phyloP scores from a whole-genome alignment of 345 rosid species.

The Citrus australasica region DNA sequence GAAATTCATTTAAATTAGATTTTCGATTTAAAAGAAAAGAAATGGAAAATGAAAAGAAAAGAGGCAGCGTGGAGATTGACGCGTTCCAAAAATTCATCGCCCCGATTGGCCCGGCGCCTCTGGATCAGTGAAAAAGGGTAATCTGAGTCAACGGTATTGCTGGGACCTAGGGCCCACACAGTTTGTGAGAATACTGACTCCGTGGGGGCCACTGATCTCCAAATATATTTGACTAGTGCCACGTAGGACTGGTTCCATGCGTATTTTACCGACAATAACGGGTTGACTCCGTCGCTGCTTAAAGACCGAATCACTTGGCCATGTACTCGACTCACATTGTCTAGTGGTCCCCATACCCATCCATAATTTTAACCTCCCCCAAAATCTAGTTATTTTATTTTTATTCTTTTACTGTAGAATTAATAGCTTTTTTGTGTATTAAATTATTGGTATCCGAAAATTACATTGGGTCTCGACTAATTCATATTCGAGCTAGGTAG shows the following conservation, averaged over 20 bases:
- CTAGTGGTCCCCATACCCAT: background rate
- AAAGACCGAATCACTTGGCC: conserved; percentile 23
- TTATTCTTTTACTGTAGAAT: background rate
- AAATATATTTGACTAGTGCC: background rate
- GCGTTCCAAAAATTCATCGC: conserved; percentile 33
- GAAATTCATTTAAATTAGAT: no score
- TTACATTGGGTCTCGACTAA: fast-evolving
- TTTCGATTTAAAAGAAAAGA: no score
- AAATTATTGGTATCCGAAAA: fast-evolving
- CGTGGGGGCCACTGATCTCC: background rate
- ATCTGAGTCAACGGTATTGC: conserved; percentile 33
- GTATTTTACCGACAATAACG: background rate
- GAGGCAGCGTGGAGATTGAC: conserved; percentile 25
- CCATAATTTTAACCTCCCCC: background rate
- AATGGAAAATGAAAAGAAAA: no score
- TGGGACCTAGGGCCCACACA: conserved; percentile 17
- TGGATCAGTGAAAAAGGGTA: conserved; percentile 18
- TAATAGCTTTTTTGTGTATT: background rate
- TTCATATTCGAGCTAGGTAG: fast-evolving
- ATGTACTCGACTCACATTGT: background rate
- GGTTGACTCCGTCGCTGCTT: conserved; percentile 32
- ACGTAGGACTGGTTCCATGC: conserved; percentile 7
- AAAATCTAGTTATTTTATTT: background rate
- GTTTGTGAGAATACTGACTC: background rate
- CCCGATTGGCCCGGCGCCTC: conserved; percentile 33